A percentile compares a stretch with the other conserved stretches of the same genome.
Conservation (phyloP, 768 basidiomycete genomes). For the Termitomyces sp. region DNA sequence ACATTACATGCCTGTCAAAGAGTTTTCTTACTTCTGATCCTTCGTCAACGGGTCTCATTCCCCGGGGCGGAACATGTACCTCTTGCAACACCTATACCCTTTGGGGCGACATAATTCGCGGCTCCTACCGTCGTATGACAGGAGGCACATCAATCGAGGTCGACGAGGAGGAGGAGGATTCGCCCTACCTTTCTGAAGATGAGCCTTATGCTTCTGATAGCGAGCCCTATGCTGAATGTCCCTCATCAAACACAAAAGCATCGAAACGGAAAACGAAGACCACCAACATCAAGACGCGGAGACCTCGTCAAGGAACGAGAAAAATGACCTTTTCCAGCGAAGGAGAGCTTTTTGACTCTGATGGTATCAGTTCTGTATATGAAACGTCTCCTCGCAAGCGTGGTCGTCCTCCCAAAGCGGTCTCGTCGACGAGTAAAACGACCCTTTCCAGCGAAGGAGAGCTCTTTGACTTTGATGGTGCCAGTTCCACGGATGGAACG, state of each 20-base stretch:
- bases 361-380: not conserved
- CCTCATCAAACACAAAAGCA: not conserved
- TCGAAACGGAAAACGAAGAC: not conserved
- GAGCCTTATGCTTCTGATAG: constrained; percentile 28
- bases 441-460: constrained; percentile 3
- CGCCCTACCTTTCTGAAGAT: constrained; percentile 19
- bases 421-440: not conserved
- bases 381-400: constrained; percentile 5
- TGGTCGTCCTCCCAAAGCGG: constrained; percentile 3
- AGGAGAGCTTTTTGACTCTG: constrained; percentile 5
- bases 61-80: constrained; percentile 57
- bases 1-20: constrained; percentile 51
- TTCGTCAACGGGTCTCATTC: constrained; percentile 33
- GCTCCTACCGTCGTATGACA: constrained; percentile 47
- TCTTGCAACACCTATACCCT: constrained; percentile 49
- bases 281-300: not conserved
- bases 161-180: constrained; percentile 10
- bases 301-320: not conserved
- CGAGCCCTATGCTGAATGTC: not conserved
- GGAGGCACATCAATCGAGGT: constrained; percentile 23
- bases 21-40: constrained; percentile 31
- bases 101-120: constrained; percentile 68
- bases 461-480: not conserved
- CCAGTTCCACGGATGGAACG: not conserved
- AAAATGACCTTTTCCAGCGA: not conserved